Evolutionary conservation across 768 basidiomycete genomes (phyloP).

Genomic region (Leccinum obscurum): DNA sequence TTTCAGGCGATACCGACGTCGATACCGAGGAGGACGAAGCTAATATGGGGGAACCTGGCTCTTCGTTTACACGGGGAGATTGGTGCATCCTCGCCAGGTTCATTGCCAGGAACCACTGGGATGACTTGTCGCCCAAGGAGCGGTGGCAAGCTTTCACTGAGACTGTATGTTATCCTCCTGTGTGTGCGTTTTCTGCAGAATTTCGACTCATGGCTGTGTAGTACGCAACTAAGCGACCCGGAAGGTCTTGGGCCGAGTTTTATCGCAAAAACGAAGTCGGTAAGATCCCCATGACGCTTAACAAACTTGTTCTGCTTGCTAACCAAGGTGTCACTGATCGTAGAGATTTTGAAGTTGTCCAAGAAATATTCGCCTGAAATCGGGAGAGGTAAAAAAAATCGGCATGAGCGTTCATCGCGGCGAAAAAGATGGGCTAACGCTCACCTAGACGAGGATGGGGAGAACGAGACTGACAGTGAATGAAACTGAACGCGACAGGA

Average conservation of each 20-base stretch:
- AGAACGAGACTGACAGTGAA: conserved; percentile 23
- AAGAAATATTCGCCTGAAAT: conserved; percentile 23
- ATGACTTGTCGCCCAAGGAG: conserved; percentile 40
- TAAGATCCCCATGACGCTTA: conserved; percentile 29
- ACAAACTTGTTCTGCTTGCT: conserved; percentile 1
- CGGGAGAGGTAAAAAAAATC: conserved; percentile 14
- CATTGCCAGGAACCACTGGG: conserved; percentile 52
- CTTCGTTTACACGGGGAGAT: conserved; percentile 60
- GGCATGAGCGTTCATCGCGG: conserved; percentile 26
- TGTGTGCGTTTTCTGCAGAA: neutral
- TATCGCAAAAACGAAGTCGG: conserved; percentile 53
- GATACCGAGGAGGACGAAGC: conserved; percentile 31
- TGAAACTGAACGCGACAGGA: conserved; percentile 4
- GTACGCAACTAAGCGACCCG: conserved; percentile 49
- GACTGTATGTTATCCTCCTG: conserved; percentile 39
- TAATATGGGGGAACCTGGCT: conserved; percentile 54
- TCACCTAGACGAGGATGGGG: conserved; percentile 20
- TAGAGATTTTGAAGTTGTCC: conserved; percentile 30
- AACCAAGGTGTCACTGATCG: conserved; percentile 1
- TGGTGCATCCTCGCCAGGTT: conserved; percentile 58
- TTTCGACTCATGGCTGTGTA: conserved; percentile 25
- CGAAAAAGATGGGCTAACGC: conserved; percentile 14
- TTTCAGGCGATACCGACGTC: conserved; percentile 18
- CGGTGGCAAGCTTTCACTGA: conserved; percentile 57
- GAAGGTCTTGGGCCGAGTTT: conserved; percentile 62